phyloP scores from a whole-genome alignment of 352 stramenopile species.

The Globisporangium iwayamae region DNA sequence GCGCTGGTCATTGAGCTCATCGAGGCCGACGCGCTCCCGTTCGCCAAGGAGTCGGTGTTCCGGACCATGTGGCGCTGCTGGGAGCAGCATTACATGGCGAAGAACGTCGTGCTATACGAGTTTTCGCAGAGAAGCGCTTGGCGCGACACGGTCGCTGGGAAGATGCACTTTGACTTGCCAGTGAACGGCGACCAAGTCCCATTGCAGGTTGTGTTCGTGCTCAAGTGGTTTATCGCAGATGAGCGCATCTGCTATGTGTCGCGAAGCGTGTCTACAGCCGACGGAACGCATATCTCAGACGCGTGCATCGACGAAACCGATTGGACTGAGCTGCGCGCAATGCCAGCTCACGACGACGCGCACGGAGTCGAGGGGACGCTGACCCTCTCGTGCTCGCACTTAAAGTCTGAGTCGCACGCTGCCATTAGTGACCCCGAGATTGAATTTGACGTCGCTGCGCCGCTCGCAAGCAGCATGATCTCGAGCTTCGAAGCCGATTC shows the following conservation, averaged over 20 bases:
- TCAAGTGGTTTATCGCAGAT: background rate
- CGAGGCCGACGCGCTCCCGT: background rate
- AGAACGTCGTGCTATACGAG: conserved; percentile 1
- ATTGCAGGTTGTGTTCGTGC: background rate
- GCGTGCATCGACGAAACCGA: conserved; percentile 6
- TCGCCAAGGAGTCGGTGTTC: conserved; percentile 2
- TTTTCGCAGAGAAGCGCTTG: background rate
- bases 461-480: background rate
- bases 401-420: conserved; percentile 2
- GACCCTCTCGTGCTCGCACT: background rate
- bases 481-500: background rate
- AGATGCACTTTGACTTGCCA: background rate
- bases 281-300: too few relatives aligned
- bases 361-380: background rate
- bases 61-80: conserved; percentile 3
- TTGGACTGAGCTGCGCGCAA: background rate
- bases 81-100: conserved; percentile 5
- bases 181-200: background rate
- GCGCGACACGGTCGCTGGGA: background rate
- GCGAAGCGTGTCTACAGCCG: background rate
- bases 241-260: conserved; percentile 1
- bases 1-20: background rate
- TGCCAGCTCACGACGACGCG: background rate
- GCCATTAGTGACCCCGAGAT: background rate
- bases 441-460: too few relatives aligned